phyloP scores from a whole-genome alignment of 2,329 filamentous ascomycete species.

The Botrytis elliptica region DNA sequence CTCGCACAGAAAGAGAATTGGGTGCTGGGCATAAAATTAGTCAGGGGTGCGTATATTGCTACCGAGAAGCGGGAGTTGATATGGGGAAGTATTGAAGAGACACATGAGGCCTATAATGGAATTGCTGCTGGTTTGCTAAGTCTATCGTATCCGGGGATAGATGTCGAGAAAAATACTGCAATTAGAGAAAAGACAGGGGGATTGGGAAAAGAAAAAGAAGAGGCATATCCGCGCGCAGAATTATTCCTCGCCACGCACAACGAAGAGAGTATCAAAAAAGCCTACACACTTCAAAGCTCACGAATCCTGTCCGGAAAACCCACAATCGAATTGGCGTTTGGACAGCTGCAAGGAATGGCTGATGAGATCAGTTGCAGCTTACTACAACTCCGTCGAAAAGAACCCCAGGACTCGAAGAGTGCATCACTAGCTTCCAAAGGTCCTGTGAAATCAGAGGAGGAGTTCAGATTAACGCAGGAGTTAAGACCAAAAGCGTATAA shows the following conservation, averaged over 20 bases:
- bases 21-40: conserved; percentile 51
- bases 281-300: conserved; percentile 47
- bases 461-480: background rate
- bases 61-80: conserved; percentile 48
- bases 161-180: conserved; percentile 16
- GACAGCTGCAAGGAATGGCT: conserved; percentile 90
- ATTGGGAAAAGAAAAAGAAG: background rate
- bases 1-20: conserved; percentile 49
- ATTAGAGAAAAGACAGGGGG: background rate
- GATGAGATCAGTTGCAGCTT: conserved; percentile 73
- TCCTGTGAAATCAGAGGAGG: background rate
- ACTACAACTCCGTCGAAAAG: conserved; percentile 42
- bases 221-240: conserved; percentile 39
- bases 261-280: conserved; percentile 61
- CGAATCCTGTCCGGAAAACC: conserved; percentile 44
- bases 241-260: conserved; percentile 83
- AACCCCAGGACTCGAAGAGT: background rate
- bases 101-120: conserved; percentile 54
- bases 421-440: fast-evolving
- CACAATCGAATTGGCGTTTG: conserved; percentile 53
- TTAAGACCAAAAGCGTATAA: conserved; percentile 51
- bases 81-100: conserved; percentile 48
- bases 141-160: conserved; percentile 41
- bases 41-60: conserved; percentile 53
- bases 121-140: conserved; percentile 49